A percentile compares a stretch with the other conserved stretches of the same genome.
Conservation (phyloP, 208 protist species). For the Acanthamoeba culbertsoni region DNA sequence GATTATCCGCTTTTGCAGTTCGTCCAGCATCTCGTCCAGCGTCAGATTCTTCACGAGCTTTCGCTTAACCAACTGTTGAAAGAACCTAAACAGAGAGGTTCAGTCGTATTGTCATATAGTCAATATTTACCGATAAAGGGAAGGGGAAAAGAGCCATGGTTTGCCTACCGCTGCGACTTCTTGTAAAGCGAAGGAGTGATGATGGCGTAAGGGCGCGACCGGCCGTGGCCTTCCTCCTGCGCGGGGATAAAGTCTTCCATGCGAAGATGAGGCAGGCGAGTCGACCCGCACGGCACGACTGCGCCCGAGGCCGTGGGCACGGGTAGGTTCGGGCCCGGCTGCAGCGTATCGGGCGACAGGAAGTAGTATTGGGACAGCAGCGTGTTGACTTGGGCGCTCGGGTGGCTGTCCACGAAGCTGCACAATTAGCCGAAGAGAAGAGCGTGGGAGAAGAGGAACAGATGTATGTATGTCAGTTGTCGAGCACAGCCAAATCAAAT, state of each 20-base stretch:
- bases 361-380: slow-evolving; percentile 11
- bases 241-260: background rate
- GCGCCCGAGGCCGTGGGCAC: background rate
- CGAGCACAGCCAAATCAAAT: background rate
- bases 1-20: background rate
- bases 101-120: background rate
- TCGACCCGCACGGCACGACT: background rate
- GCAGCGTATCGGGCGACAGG: background rate
- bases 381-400: background rate
- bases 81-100: background rate
- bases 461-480: background rate
- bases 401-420: background rate
- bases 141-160: background rate
- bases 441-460: too few species aligned
- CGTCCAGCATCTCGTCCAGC: background rate
- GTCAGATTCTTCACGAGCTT: background rate
- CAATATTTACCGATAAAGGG: background rate
- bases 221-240: background rate
- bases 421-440: too few species aligned
- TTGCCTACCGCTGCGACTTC: background rate
- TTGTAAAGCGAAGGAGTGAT: background rate
- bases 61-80: background rate
- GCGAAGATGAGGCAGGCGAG: background rate
- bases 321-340: background rate
- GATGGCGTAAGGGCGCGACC: background rate